Percentiles rank a stretch among this genome's conserved stretches.
Evolutionary conservation across 2,329 filamentous ascomycete species (phyloP).

Genomic region (Helotiales sp.): DNA sequence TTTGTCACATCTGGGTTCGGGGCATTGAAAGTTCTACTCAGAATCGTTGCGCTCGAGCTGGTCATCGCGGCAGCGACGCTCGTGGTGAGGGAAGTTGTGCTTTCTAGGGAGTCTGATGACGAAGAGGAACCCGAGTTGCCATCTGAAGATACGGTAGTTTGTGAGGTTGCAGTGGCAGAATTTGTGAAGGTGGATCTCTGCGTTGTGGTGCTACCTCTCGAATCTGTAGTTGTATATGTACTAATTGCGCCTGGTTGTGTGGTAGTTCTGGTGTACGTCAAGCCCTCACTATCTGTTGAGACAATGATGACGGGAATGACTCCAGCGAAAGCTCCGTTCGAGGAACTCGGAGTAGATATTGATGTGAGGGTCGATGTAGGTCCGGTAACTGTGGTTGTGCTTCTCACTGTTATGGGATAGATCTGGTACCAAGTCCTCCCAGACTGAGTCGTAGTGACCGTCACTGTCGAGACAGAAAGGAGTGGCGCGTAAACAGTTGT

Average conservation of each 20-base stretch:
- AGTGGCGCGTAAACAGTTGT: neutral
- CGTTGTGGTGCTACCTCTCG: constrained; percentile 12
- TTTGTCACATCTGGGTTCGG: constrained; percentile 30
- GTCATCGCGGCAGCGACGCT: constrained; percentile 19
- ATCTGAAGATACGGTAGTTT: constrained; percentile 11
- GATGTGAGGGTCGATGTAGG: constrained; percentile 18
- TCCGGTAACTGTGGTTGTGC: constrained; percentile 23
- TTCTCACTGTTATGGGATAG: constrained; percentile 24
- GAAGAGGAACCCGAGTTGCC: neutral
- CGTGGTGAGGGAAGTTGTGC: constrained; percentile 23
- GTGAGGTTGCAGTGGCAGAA: constrained; percentile 18
- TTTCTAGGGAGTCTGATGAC: neutral
- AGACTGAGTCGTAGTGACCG: constrained; percentile 14
- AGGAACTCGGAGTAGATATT: neutral
- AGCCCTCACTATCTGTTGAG: constrained; percentile 4
- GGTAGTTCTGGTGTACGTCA: constrained; percentile 14
- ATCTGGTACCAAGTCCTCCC: constrained; percentile 20
- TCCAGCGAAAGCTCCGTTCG: constrained; percentile 2
- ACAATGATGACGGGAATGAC: constrained; percentile 11
- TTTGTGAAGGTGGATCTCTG: constrained; percentile 8
- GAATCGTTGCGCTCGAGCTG: constrained; percentile 15
- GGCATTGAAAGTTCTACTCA: constrained; percentile 24
- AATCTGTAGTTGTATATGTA: constrained; percentile 21
- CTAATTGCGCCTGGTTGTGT: constrained; percentile 9
- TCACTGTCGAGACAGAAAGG: constrained; percentile 16